A percentile compares a stretch with the other conserved stretches of the same genome.
Conservation (phyloP, 495 filamentous ascomycete species). For the Alectoria sarmentosa region DNA sequence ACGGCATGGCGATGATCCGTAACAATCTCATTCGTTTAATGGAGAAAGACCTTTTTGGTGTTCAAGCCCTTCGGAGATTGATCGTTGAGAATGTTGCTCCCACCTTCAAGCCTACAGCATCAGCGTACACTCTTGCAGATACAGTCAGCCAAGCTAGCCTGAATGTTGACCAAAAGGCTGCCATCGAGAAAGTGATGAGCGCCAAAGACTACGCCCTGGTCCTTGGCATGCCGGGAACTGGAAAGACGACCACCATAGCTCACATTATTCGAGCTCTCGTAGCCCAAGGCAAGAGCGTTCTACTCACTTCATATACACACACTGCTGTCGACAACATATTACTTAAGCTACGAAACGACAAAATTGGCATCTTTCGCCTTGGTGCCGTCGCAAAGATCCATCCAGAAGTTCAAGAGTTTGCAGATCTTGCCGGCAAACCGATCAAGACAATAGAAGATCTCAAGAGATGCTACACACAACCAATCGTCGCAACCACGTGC, state of each 20-base stretch:
- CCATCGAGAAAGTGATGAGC: constrained; percentile 90
- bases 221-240: constrained; percentile 95
- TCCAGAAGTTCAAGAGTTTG: constrained; percentile 77
- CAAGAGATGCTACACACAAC: constrained; percentile 69
- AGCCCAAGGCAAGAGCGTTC: constrained; percentile 80
- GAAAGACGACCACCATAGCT: constrained; percentile 95
- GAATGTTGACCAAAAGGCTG: constrained; percentile 79
- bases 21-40: constrained; percentile 91
- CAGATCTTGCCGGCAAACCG: constrained; percentile 61
- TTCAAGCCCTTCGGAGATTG: constrained; percentile 64
- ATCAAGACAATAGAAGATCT: constrained; percentile 76
- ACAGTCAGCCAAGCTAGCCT: constrained; percentile 46
- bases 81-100: constrained; percentile 70
- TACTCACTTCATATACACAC: constrained; percentile 93
- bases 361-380: constrained; percentile 74
- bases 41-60: constrained; percentile 67
- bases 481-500: constrained; percentile 91
- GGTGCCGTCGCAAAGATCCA: constrained; percentile 79
- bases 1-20: constrained; percentile 89
- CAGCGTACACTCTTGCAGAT: constrained; percentile 49
- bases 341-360: constrained; percentile 74
- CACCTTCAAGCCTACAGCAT: constrained; percentile 57
- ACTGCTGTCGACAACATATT: constrained; percentile 97
- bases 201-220: constrained; percentile 92
- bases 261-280: constrained; percentile 93